Evolutionary conservation across 2,329 filamentous ascomycete genomes (phyloP).

Genomic region (Penicillium sclerotiorum): DNA sequence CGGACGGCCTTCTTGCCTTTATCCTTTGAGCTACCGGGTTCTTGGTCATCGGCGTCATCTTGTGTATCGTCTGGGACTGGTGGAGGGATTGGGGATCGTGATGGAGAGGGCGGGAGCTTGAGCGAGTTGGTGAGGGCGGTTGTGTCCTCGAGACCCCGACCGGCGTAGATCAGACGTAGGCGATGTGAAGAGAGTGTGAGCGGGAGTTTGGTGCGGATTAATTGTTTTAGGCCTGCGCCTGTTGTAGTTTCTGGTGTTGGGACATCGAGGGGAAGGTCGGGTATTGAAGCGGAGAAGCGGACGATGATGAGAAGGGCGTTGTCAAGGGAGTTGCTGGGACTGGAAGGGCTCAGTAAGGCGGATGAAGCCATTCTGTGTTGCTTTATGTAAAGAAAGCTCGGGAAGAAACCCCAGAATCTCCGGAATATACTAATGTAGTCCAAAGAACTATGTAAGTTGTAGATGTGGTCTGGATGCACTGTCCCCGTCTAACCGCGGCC

Average conservation of each 20-base stretch:
- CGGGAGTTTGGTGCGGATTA: conserved; percentile 74
- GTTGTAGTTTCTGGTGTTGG: conserved; percentile 68
- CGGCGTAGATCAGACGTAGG: conserved; percentile 86
- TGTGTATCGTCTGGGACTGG: neutral
- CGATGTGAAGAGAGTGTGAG: conserved; percentile 65
- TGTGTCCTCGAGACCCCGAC: conserved; percentile 78
- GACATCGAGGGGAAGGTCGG: conserved; percentile 81
- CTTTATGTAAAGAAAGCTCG: neutral
- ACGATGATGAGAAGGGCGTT: conserved; percentile 72
- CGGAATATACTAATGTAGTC: no score
- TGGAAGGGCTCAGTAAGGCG: conserved; percentile 17
- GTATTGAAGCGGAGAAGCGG: conserved; percentile 83
- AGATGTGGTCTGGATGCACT: no score
- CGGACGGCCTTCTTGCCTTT: conserved; percentile 71
- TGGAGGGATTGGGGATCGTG: conserved; percentile 38
- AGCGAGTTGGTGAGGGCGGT: conserved; percentile 70
- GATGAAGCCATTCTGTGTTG: conserved; percentile 20
- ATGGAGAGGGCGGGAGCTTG: conserved; percentile 62
- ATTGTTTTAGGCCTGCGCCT: conserved; percentile 76
- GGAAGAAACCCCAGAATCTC: neutral
- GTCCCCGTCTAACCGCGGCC: no score
- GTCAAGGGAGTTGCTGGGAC: conserved; percentile 6
- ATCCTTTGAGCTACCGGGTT: conserved; percentile 19
- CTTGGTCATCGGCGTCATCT: neutral
- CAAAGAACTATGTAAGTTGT: no score